Evolutionary conservation across 495 filamentous ascomycete genomes (phyloP).

Genomic region (Hypoxylon fuscum): DNA sequence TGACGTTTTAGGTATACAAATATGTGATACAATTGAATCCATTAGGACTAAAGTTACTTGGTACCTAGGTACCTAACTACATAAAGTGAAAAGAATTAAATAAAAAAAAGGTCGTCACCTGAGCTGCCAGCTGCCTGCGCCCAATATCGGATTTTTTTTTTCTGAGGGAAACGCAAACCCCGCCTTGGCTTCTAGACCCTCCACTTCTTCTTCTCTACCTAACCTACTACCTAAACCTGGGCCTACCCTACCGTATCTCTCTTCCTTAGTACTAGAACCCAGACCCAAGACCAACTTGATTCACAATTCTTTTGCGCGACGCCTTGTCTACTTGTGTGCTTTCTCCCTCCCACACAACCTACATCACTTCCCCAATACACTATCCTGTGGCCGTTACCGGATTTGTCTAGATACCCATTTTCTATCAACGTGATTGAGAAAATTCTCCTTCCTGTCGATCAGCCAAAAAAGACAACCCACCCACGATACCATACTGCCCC

Average conservation of each 20-base stretch:
- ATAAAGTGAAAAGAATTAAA: no score
- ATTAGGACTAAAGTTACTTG: no score
- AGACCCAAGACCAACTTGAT: slow-evolving; percentile 5
- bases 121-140: slow-evolving; percentile 18
- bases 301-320: slow-evolving; percentile 41
- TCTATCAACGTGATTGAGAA: slow-evolving; percentile 34
- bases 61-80: no score
- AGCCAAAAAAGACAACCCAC: slow-evolving; percentile 23
- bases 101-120: slow-evolving; percentile 1
- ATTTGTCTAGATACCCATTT: slow-evolving; percentile 32
- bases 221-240: slow-evolving; percentile 18
- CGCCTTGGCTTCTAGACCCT: slow-evolving; percentile 23
- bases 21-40: not conserved
- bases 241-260: slow-evolving; percentile 15
- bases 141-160: slow-evolving; percentile 12
- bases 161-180: slow-evolving; percentile 25
- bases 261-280: slow-evolving; percentile 4
- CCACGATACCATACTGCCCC: slow-evolving; percentile 33
- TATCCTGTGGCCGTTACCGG: slow-evolving; percentile 31
- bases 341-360: slow-evolving; percentile 41
- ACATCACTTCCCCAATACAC: slow-evolving; percentile 41
- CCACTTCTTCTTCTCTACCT: not conserved
- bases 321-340: slow-evolving; percentile 37
- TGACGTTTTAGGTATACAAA: no score
- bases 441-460: slow-evolving; percentile 34